Evolutionary conservation across 495 filamentous ascomycete species (phyloP), one percentile per base, ranked within the genome.

Genomic region (Podospora bellae-mahoneyi): DNA sequence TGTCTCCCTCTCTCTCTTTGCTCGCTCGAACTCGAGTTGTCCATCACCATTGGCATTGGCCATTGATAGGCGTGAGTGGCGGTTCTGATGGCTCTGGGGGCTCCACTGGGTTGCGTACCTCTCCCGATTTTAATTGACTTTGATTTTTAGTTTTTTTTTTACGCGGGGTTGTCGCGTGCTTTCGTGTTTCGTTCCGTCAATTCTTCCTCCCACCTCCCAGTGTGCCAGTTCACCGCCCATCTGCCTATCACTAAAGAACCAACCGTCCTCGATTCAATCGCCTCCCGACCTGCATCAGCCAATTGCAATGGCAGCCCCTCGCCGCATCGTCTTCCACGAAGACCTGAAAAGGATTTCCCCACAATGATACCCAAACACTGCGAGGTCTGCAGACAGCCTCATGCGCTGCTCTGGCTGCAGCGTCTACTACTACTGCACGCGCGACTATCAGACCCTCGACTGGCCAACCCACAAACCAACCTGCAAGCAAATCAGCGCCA

Each of bases 371-470:
- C 68, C 16, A 70, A 68, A 64, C 67, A 66, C 7, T 70, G 72
- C 60, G 68, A 74, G 62, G 60, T 71, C 16, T 71, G 71, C 66
- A 0, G 62, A 66, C 13, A 27, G 27, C 0, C 58, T 72, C 16
- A 18, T 59, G 7, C 73, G 72, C 7, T 84, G 83, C 69, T 58
- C 70, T 10, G 74, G 69, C 13, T 85, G 83, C 72, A 77, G 78
- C 69, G 70, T 78, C 3, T 71, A 77, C 23, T 66, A 68, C 23
- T 86, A 85, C 71, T 85, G 84, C 70, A 66, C 71, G 53, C 76
- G 73, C 18, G 79, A 79, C 1, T 81, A 84, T 71, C 81, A 86
- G 65, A 53, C 58, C 5, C 32, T 69, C 3, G 67, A 85, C 67
- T 66, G 75, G 26, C 19, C 72, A 5, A 64, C 53, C 6, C 83